Percentiles rank a stretch among this genome's conserved stretches.
These are phyloP conservation scores for Chloranthus sessilifolius DNA, from an alignment of 164 flowering plant species.

Conservation along the genomic window DNA sequence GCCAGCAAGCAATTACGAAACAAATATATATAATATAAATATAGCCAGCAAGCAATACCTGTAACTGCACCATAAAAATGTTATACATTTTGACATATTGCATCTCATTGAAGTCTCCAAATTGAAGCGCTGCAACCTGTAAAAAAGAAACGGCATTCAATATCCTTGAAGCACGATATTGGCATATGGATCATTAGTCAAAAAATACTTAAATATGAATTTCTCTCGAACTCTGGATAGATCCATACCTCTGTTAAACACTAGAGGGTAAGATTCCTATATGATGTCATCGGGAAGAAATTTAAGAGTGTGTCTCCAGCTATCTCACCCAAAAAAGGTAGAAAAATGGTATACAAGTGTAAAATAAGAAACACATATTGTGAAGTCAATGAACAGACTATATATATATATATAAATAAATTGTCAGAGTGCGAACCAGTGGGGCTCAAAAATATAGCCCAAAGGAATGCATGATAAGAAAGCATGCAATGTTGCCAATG, in stretches of 20 bases:
- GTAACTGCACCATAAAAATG: conserved; percentile 83
- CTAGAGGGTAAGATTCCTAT: conserved; percentile 90
- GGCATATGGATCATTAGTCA: too few relatives aligned
- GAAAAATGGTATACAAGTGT: too few relatives aligned
- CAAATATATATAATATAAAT: too few relatives aligned
- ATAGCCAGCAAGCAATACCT: too few relatives aligned
- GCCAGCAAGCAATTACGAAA: background rate
- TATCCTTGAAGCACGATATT: background rate
- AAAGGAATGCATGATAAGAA: conserved; percentile 98
- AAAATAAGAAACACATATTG: too few relatives aligned
- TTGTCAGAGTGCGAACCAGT: conserved; percentile 58
- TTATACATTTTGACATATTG: conserved; percentile 82
- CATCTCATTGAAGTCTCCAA: conserved; percentile 73
- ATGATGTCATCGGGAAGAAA: conserved; percentile 72
- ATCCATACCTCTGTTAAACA: conserved; percentile 84
- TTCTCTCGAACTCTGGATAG: too few relatives aligned
- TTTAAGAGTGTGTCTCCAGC: conserved; percentile 93
- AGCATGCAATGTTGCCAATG: conserved; percentile 92
- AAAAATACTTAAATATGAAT: too few relatives aligned
- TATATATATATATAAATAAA: too few relatives aligned
- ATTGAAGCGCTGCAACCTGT: conserved; percentile 87
- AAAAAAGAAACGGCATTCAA: background rate
- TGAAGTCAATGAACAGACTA: too few relatives aligned
- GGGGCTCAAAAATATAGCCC: conserved; percentile 97
- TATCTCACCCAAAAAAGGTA: conserved; percentile 22